phyloP scores from a whole-genome alignment of 108 stramenopile genomes.

The Cyclotella sp. region DNA sequence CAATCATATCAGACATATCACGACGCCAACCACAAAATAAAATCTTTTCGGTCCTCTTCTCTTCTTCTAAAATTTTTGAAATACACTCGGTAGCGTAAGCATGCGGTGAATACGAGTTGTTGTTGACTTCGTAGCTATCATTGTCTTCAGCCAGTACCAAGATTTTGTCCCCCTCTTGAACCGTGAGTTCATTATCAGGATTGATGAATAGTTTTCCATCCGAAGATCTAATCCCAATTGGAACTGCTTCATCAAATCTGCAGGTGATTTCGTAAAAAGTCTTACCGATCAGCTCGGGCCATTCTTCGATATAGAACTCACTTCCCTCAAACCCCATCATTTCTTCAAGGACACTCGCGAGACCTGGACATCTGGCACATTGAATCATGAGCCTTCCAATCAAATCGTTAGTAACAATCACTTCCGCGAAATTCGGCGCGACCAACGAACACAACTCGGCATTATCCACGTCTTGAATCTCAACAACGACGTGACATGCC shows the following conservation, averaged over 20 bases:
- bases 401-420: slow-evolving; percentile 59
- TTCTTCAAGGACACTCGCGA: slow-evolving; percentile 49
- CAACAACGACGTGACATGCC: slow-evolving; percentile 51
- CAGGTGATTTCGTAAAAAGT: slow-evolving; percentile 51
- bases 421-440: slow-evolving; percentile 52
- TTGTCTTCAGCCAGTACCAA: slow-evolving; percentile 60
- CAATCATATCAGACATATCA: slow-evolving; percentile 64
- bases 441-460: slow-evolving; percentile 45
- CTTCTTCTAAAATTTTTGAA: neutral
- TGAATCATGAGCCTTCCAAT: slow-evolving; percentile 64
- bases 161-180: slow-evolving; percentile 50
- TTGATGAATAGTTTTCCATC: slow-evolving; percentile 40
- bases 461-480: slow-evolving; percentile 59
- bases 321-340: slow-evolving; percentile 60
- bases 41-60: slow-evolving; percentile 36
- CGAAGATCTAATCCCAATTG: slow-evolving; percentile 44
- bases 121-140: slow-evolving; percentile 38
- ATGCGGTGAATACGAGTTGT: slow-evolving; percentile 4
- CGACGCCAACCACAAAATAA: slow-evolving; percentile 63
- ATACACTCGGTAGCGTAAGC: neutral
- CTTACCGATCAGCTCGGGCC: slow-evolving; percentile 52
- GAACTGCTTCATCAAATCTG: slow-evolving; percentile 55
- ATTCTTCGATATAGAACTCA: slow-evolving; percentile 56
- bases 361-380: slow-evolving; percentile 57
- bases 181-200: slow-evolving; percentile 38